phyloP scores from a whole-genome alignment of 2,329 filamentous ascomycete species.

The Lachnellula suecica region DNA sequence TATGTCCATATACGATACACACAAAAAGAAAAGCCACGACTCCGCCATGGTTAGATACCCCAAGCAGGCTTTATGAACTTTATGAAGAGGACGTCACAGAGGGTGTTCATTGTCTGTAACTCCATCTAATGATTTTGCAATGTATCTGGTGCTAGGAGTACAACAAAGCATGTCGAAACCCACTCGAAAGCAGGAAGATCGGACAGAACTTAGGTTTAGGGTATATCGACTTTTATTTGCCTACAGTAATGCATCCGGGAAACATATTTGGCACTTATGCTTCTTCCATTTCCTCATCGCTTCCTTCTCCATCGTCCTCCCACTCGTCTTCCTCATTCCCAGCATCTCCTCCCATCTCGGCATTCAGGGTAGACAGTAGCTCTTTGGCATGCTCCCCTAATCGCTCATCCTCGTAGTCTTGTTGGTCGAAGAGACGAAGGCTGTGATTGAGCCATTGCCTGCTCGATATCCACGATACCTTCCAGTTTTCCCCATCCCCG shows the following conservation, averaged over 20 bases:
- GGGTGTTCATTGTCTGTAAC: too few species aligned
- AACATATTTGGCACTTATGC: constrained; percentile 29
- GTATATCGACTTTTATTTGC: not conserved
- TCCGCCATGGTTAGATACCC: not conserved
- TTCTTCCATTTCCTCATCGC: constrained; percentile 54
- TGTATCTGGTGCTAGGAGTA: too few species aligned
- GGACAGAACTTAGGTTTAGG: too few species aligned
- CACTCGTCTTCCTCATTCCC: constrained; percentile 54
- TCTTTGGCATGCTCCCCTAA: constrained; percentile 74
- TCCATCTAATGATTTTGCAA: too few species aligned
- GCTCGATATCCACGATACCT: constrained; percentile 67
- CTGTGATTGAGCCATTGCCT: constrained; percentile 82
- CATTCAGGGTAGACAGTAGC: constrained; percentile 62
- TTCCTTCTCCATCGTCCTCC: constrained; percentile 51
- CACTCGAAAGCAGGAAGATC: too few species aligned
- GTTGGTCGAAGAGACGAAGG: constrained; percentile 71
- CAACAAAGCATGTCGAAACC: too few species aligned
- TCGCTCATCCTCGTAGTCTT: constrained; percentile 84
- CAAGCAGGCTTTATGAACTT: not conserved
- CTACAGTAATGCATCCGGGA: not conserved
- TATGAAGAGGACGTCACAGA: constrained; percentile 6
- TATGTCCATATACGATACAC: not conserved
- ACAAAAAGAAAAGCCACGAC: not conserved
- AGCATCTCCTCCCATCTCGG: constrained; percentile 62
- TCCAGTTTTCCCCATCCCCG: constrained; percentile 42